Base-by-base conservation (phyloP, 2,329 filamentous ascomycete species). In the Grosmannia huntii region DNA sequence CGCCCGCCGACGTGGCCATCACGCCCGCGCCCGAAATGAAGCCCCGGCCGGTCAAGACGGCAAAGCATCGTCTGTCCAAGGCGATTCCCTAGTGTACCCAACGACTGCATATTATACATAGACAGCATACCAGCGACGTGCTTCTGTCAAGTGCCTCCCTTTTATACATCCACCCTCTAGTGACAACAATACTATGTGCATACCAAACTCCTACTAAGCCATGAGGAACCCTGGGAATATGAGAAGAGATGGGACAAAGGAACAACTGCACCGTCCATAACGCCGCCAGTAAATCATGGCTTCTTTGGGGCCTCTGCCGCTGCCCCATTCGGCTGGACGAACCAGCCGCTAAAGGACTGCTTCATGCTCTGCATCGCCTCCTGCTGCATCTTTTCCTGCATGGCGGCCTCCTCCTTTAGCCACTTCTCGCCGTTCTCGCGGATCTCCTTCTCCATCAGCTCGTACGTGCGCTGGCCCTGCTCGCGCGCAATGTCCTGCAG, bases 301-400 rank as follows among this genome's bases (percentile, higher is more conserved):
- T 53, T 59, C 54, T 48, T 59, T 36, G 11, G 41, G 25, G 6
- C 27, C 6, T 25, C 31, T 55, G 23, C 53, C 52, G 55, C 49
- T 52, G 38, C 31, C 25, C 27, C 14, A 7, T 21, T 9, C 16
- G 57, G 23, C 53, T 48, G 28, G 31, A 64, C 60, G 64, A 82
- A 81, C 75, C 76, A 81, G 57, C 82, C 76, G 44, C 79, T 77
- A 66, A 94, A 84, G 31, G 85, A 86, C 60, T 80, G 82, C 81
- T 92, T 94, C 89, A 96, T 95, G 68, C 82, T 89, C 73, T 87
- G 88, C 86, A 95, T 91, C 66, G 87, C 86, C 73, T 95, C 90
- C 68, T 95, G 88, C 71, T 91, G 88, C 62, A 85, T 79, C 77
- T 90, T 91, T 77, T 96, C 92, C 75, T 91, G 86, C 69, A 89